Evolutionary conservation across 208 protist species (phyloP), one percentile per base, ranked within the genome.

Genomic region (Trypanosoma congolense): DNA sequence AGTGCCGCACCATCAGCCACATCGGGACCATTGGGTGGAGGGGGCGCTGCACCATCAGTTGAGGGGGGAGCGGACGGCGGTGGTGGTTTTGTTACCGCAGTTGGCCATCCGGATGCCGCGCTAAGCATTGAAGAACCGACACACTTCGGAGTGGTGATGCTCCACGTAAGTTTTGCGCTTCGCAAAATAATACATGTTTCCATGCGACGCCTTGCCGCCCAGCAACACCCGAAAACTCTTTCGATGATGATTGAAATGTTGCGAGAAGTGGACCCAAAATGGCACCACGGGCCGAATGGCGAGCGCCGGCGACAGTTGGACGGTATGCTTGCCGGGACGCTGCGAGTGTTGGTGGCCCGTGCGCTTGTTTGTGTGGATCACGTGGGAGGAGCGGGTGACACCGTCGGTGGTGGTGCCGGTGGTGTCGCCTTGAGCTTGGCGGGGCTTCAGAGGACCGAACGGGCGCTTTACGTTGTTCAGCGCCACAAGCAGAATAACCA

Each of bases 131-230:
- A 85, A 56, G 80, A 93, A 31, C 83, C 80, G 9, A 70, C 61
- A 18, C 71, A 94, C 63, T 90, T 79, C 63, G 83, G 81, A 10
- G 80, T 94, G 24, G 78, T 65, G 10, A 22, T 94, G 48, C 78
- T 94, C 54, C 87, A 94, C 53, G 49, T 92, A 14, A 73, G 74
- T 22, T 94, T 85, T 73, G 87, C 87, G 2, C 69, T 94, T 29
- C 74, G 80, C 45, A 94, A 94, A 52, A 70, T 91, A 19, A 73
- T 94, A 26, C 87, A 94, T 63, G 74, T 73, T 14, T 80, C 76
- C 2, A 65, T 90, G 58, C 87, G 87, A 1, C 80, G 79, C 1
- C 64, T 86, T 29, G 71, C 73, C 10, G 55, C 68, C 21, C 72
- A 85, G 40, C 78, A 87, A 30, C 63, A 61, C 16, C 72, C 87